Evolutionary conservation across 108 stramenopile genomes (phyloP).

Genomic region (Fragilaria radians): DNA sequence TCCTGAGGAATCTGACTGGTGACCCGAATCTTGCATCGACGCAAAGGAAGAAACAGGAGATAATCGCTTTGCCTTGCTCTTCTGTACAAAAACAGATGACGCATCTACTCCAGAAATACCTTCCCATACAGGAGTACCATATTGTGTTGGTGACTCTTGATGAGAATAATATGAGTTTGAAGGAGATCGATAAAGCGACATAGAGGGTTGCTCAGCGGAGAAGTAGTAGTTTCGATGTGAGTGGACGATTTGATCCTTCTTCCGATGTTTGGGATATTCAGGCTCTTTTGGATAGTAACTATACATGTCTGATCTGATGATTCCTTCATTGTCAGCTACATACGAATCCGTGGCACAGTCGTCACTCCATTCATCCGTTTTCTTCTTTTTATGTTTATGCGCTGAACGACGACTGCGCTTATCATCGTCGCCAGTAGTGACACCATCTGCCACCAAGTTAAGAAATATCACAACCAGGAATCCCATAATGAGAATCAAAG

Average conservation of each 20-base stretch:
- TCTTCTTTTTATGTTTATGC: slow-evolving; percentile 38
- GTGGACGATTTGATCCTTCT: background rate
- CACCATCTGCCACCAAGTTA: slow-evolving; percentile 38
- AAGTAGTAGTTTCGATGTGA: background rate
- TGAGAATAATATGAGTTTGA: background rate
- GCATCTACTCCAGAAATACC: background rate
- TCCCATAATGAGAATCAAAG: slow-evolving; percentile 45
- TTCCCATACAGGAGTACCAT: background rate
- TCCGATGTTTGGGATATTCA: background rate
- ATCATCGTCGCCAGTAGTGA: slow-evolving; percentile 7
- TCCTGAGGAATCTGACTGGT: background rate
- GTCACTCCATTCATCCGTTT: slow-evolving; percentile 71
- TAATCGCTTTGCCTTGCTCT: background rate
- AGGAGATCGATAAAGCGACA: background rate
- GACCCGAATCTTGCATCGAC: background rate
- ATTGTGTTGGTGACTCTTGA: background rate
- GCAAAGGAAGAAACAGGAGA: background rate
- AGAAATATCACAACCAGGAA: slow-evolving; percentile 55
- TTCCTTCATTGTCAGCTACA: slow-evolving; percentile 6
- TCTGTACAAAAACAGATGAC: background rate
- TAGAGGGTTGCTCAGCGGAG: background rate
- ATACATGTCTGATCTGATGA: background rate
- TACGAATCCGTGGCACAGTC: slow-evolving; percentile 24
- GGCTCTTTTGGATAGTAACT: background rate
- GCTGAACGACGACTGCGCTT: slow-evolving; percentile 14